Evolutionary conservation across 2,329 filamentous ascomycete species (phyloP).

Genomic region (Colletotrichum gloeosporioides): DNA sequence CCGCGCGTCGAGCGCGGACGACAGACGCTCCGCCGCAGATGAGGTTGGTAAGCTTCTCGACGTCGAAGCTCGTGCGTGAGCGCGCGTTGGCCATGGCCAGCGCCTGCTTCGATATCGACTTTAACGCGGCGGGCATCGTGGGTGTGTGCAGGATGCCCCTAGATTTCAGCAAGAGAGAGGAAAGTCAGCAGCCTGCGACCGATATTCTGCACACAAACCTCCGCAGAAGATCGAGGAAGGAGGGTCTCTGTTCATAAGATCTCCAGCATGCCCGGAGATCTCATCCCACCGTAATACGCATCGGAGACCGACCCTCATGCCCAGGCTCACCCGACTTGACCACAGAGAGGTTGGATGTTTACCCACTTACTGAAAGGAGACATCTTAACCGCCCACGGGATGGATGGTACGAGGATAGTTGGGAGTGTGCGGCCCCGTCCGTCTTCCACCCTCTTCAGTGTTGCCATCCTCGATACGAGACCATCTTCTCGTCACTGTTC

Average conservation of each 20-base stretch:
- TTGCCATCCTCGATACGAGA: no score
- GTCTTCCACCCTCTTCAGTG: no score
- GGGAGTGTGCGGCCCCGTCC: no score
- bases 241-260: rapidly evolving
- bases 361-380: not conserved
- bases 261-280: rapidly evolving
- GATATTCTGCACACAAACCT: not conserved
- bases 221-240: not conserved
- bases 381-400: not conserved
- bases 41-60: not conserved
- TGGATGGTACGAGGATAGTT: not conserved
- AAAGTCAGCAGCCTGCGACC: no score
- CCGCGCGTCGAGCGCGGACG: not conserved
- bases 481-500: no score
- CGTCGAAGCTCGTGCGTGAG: not conserved
- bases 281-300: not conserved
- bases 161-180: no score
- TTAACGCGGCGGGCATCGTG: not conserved
- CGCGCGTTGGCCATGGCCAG: not conserved
- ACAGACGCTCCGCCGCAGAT: not conserved
- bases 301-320: not conserved
- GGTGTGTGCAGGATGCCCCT: not conserved
- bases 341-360: not conserved
- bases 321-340: not conserved
- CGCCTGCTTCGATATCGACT: not conserved